These are phyloP conservation scores for Albophoma yamanashiensis DNA, from an alignment of 2,329 filamentous ascomycete species.

Conservation along the genomic window DNA sequence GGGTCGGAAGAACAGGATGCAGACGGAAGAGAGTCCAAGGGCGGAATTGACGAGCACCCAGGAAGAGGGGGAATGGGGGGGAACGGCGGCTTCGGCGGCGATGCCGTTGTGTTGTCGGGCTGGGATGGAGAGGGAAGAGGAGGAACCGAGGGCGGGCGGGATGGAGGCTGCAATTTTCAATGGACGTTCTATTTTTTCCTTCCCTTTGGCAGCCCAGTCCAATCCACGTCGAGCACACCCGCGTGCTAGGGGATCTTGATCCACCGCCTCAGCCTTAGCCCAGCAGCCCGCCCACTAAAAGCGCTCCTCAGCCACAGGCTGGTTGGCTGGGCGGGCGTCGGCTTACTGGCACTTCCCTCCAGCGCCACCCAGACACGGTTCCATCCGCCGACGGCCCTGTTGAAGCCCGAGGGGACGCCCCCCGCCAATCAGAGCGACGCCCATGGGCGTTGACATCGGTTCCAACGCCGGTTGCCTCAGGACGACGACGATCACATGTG, in stretches of 20 bases:
- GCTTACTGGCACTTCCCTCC: neutral
- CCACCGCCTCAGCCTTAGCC: neutral
- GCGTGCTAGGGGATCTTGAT: neutral
- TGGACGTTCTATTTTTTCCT: constrained; percentile 14
- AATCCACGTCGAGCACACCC: neutral
- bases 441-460: neutral
- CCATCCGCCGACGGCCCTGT: neutral
- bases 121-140: constrained; percentile 13
- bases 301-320: neutral
- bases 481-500: neutral
- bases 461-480: neutral
- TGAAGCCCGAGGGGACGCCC: neutral
- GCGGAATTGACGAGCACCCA: constrained; percentile 7
- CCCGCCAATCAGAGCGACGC: neutral
- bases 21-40: constrained; percentile 5
- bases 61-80: constrained; percentile 5
- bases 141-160: constrained; percentile 9
- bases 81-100: constrained; percentile 14
- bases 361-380: neutral
- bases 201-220: constrained; percentile 1
- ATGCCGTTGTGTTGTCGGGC: constrained; percentile 16
- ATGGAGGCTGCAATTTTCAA: constrained; percentile 9
- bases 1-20: constrained; percentile 2
- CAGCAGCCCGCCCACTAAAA: neutral
- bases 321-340: neutral